These are phyloP conservation scores for Verticillium klebahnii DNA, from an alignment of 2,329 filamentous ascomycete genomes.

Conservation along the genomic window DNA sequence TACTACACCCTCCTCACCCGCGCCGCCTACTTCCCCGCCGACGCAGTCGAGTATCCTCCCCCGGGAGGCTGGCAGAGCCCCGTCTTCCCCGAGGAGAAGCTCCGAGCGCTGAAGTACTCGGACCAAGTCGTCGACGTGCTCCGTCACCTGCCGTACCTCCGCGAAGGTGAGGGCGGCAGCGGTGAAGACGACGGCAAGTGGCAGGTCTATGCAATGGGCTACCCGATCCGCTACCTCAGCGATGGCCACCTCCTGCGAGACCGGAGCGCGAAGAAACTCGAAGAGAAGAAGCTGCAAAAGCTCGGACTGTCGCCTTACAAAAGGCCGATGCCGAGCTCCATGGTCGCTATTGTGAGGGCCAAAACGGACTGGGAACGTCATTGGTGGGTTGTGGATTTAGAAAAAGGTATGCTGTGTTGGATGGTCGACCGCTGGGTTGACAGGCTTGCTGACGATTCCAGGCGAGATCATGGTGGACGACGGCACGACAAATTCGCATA, in stretches of 20 bases:
- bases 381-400: not conserved
- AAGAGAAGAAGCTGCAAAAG: not conserved
- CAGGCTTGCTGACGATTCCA: not conserved
- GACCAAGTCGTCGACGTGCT: slow-evolving; percentile 5
- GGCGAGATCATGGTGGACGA: not conserved
- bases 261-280: slow-evolving; percentile 20
- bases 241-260: slow-evolving; percentile 19
- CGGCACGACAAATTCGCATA: not conserved
- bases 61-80: not conserved
- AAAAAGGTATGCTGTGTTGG: not conserved
- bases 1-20: slow-evolving; percentile 1
- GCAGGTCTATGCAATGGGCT: not conserved
- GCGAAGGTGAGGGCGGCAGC: not conserved
- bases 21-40: slow-evolving; percentile 1
- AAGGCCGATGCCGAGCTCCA: not conserved
- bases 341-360: not conserved
- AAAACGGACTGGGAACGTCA: slow-evolving; percentile 7
- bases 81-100: not conserved
- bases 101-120: slow-evolving; percentile 3
- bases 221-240: slow-evolving; percentile 4
- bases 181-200: not conserved
- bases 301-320: not conserved
- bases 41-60: not conserved
- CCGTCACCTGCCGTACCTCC: slow-evolving; percentile 5
- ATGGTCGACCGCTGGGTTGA: no score